Conservation (phyloP, 1,139 yeast genomes). For the Suhomyces chickasaworum region DNA sequence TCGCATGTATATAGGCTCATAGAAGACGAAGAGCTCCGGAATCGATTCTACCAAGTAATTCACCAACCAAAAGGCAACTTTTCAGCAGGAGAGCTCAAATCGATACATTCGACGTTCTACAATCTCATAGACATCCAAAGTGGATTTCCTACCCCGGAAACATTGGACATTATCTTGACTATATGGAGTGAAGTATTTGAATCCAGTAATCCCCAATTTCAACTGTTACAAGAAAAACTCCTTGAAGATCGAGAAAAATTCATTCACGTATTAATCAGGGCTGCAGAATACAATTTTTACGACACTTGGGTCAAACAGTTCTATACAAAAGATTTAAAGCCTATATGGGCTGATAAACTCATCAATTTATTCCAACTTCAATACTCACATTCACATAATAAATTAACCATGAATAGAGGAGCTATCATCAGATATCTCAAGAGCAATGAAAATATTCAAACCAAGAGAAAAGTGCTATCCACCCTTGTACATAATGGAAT, state of each 20-base stretch:
- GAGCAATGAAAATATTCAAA: constrained; percentile 10
- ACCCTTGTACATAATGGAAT: constrained; percentile 25
- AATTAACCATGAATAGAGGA: constrained; percentile 17
- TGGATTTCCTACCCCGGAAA: constrained; percentile 19
- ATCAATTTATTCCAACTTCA: constrained; percentile 25
- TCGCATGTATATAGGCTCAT: constrained; percentile 20
- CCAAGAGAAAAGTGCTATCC: constrained; percentile 25
- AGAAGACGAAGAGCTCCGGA: constrained; percentile 14
- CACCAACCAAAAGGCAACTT: constrained; percentile 3
- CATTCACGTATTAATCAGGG: constrained; percentile 26
- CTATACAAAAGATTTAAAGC: constrained; percentile 16
- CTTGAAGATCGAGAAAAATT: constrained; percentile 23
- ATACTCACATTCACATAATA: constrained; percentile 13
- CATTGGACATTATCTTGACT: constrained; percentile 22
- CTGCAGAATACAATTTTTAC: constrained; percentile 24
- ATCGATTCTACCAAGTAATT: constrained; percentile 15
- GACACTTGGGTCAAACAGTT: constrained; percentile 15
- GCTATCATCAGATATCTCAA: constrained; percentile 20
- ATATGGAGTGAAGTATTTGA: constrained; percentile 24
- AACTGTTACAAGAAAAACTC: constrained; percentile 20
- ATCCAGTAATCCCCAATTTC: constrained; percentile 8
- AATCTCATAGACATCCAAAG: constrained; percentile 22
- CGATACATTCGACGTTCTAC: constrained; percentile 19
- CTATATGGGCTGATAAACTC: constrained; percentile 28
- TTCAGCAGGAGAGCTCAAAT: constrained; percentile 15